A percentile compares a stretch with the other conserved stretches of the same genome.
These are phyloP conservation scores for Corniculantispora saksenae DNA, from an alignment of 2,329 filamentous ascomycete species.

Conservation along the genomic window DNA sequence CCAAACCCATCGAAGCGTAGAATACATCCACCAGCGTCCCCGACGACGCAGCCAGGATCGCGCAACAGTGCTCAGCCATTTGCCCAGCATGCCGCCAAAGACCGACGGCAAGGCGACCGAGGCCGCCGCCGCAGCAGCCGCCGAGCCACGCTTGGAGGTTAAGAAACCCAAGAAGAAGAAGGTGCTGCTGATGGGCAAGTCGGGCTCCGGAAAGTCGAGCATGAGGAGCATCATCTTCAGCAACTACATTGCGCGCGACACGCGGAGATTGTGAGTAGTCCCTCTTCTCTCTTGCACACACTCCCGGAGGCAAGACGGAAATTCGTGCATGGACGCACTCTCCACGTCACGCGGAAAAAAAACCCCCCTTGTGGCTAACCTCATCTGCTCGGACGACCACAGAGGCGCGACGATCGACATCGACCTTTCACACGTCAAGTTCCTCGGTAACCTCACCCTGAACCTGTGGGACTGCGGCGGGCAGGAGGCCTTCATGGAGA, in stretches of 20 bases:
- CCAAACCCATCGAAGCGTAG: too few relatives aligned
- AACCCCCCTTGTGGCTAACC: not conserved
- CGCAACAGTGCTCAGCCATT: not conserved
- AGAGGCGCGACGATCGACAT: conserved; percentile 95
- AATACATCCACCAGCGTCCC: too few relatives aligned
- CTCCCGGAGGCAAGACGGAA: too few relatives aligned
- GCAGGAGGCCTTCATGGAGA: conserved; percentile 98
- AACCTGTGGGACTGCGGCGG: conserved; percentile 99
- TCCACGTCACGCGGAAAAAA: too few relatives aligned
- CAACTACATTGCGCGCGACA: conserved; percentile 97
- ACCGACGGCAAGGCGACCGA: conserved; percentile 34
- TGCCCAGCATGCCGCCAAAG: conserved; percentile 34
- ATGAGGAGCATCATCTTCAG: conserved; percentile 99
- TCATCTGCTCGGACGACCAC: not conserved
- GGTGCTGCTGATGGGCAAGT: conserved; percentile 90
- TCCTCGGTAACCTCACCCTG: conserved; percentile 94
- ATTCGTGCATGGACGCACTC: too few relatives aligned
- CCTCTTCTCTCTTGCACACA: not conserved
- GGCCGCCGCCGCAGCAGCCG: conserved; percentile 26
- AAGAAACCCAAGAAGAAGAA: conserved; percentile 82
- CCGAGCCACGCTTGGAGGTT: conserved; percentile 50
- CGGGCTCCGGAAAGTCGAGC: conserved; percentile 93
- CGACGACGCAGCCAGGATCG: too few relatives aligned
- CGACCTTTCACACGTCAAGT: conserved; percentile 97
- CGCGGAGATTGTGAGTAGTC: conserved; percentile 67